Evolutionary conservation across 1,284 basidiomycete genomes (phyloP), one percentile per base, ranked within the genome.

Genomic region (Tilletia caries): DNA sequence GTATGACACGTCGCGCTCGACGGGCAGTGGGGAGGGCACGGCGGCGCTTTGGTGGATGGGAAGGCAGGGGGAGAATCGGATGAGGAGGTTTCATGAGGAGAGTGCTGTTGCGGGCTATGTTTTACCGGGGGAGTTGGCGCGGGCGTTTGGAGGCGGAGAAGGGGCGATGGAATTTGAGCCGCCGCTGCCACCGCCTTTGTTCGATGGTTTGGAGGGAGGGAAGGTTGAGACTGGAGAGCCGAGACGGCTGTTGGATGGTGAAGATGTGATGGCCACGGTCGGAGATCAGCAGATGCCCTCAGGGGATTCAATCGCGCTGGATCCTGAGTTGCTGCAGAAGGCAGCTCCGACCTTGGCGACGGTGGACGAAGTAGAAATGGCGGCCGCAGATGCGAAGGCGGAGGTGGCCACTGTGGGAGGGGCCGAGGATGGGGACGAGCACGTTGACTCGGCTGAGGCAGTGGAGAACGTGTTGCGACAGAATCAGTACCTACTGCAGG

Each of bases 401-500:
- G 52, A 27, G 23, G n/a, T 27, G 15, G 20, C 12, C 23, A 27
- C 6, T 6, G 27, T 18, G 8, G 58, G 32, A 34, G 29, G 15
- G 32, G 18, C 13, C 3, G 58, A 37, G 15, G 58, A 62, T 29
- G 58, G 18, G 6, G 58, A 34, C 6, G 32, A 62, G 33, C 29
- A 34, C 23, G 29, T 13, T 29, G 58, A 34, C 13, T 8, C 1
- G 0, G 58, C 18, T 5, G 29, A 33, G 58, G 20, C 20, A 8
- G 32, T 29, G 32, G 58, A 62, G n/a, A 15, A 8, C 15, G 58
- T 62, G 6, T 23, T 62, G 1, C 2, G 58, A 33, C 58, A 62
- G 58, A 62, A 62, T 37, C 58, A 62, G 32, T 34, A 33, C 20
- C n/a, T 62, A 8, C 58, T 62, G 12, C 58, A 62, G 33, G 58